Base-by-base conservation (phyloP, 2,329 filamentous ascomycete species). In the Metarhizium album region DNA sequence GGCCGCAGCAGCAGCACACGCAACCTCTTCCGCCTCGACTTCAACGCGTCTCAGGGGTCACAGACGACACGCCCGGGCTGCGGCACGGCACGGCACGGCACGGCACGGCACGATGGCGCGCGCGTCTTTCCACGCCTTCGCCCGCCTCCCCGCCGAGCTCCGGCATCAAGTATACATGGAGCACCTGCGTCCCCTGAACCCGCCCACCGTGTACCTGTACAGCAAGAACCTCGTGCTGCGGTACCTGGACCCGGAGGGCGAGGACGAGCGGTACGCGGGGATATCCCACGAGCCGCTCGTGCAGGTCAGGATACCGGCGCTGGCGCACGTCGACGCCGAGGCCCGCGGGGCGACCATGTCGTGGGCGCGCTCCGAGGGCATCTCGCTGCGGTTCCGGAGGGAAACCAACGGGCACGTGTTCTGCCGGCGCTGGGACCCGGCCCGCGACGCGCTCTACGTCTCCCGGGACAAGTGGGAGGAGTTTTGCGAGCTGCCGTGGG, bases 81-180 rank as follows among this genome's bases (percentile, higher is more conserved):
- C n/a, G n/a, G n/a, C n/a, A n/a, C n/a, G n/a, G n/a, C n/a, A n/a
- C n/a, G n/a, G n/a, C n/a, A n/a, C n/a, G n/a, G n/a, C n/a, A n/a
- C n/a, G n/a, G n/a, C n/a, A n/a, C n/a, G n/a, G n/a, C n/a, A n/a
- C n/a, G n/a, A 29, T 37, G 40, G 31, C 37, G 29, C 50, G 51
- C 51, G 47, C 37, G 22, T 35, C 33, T 9, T 60, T 63, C 46
- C 51, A 51, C 42, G 47, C 20, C 3, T 66, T 65, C 35, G 8
- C 4, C 5, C 46, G 38, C 3, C 54, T 65, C 18, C 59, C 60
- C 2, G 16, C 42, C 11, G 62, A 65, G 55, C 49, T 65, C 7
- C 62, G 63, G 24, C 47, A 42, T 7, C 29, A 47, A 6, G 58
- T 65, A 31, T 65, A 61, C 61, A 33, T 48, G 7, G 48, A 50